Percentiles rank a stretch among this genome's conserved stretches.
Conservation (phyloP, 495 filamentous ascomycete species). For the Patellaria atrata region DNA sequence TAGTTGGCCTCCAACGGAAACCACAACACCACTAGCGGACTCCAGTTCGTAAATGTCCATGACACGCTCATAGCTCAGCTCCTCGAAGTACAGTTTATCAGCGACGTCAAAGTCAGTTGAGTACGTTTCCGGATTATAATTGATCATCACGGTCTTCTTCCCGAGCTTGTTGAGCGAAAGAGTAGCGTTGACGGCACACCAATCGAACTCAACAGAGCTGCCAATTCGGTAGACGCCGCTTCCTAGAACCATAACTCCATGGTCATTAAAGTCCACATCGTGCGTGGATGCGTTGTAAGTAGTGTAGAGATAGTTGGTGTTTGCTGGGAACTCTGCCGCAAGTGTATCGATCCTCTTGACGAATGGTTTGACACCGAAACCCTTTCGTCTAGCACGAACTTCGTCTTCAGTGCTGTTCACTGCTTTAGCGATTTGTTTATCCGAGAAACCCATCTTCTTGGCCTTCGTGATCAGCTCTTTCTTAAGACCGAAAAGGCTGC, state of each 20-base stretch:
- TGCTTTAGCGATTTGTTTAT: conserved; percentile 82
- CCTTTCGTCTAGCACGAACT: conserved; percentile 69
- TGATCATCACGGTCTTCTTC: conserved; percentile 98
- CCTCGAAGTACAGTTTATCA: conserved; percentile 95
- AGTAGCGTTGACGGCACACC: conserved; percentile 93
- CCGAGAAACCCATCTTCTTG: conserved; percentile 96
- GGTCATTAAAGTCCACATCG: conserved; percentile 90
- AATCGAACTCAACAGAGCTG: conserved; percentile 96
- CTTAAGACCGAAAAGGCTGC: conserved; percentile 72
- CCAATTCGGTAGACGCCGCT: conserved; percentile 95
- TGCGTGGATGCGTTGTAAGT: conserved; percentile 96
- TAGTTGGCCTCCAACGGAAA: conserved; percentile 89
- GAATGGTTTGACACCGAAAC: conserved; percentile 74
- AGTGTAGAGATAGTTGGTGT: conserved; percentile 94
- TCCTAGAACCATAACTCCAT: conserved; percentile 77
- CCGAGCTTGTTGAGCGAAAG: conserved; percentile 74
- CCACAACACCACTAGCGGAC: conserved; percentile 72
- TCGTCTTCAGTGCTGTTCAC: conserved; percentile 78
- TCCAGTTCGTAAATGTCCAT: conserved; percentile 99
- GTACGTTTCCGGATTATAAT: conserved; percentile 85
- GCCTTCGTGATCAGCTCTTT: conserved; percentile 75
- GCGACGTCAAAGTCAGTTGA: conserved; percentile 84
- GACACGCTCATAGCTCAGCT: conserved; percentile 90
- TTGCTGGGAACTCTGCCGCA: conserved; percentile 93
- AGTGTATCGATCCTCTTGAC: conserved; percentile 98